Percentiles rank a stretch among this genome's conserved stretches.
These are phyloP conservation scores for Eimeria falciformis DNA, from an alignment of 169 alveolate species.

Conservation along the genomic window DNA sequence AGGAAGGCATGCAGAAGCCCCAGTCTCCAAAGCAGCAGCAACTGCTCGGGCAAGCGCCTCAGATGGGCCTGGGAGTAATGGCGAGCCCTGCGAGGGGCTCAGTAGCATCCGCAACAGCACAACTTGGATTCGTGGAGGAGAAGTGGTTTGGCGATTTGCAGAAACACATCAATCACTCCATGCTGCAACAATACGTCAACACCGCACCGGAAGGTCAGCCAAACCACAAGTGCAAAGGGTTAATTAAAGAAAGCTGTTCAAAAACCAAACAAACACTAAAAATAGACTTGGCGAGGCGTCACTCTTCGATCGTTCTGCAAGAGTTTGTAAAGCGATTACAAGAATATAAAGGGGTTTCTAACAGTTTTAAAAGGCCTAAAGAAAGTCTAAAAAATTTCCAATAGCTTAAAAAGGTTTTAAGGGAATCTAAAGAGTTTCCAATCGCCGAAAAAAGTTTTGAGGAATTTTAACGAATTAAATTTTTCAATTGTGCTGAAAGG, in stretches of 20 bases:
- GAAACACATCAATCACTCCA: not conserved
- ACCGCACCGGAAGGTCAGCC: slow-evolving; percentile 34
- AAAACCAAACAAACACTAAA: too few relatives aligned
- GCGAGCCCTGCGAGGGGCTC: slow-evolving; percentile 10
- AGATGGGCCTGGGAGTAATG: not conserved
- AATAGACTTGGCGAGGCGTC: too few relatives aligned
- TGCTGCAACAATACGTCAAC: slow-evolving; percentile 25
- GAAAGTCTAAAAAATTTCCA: too few relatives aligned
- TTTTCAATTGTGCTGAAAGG: too few relatives aligned
- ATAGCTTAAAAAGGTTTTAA: too few relatives aligned
- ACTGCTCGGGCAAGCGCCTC: not conserved
- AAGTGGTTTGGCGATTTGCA: slow-evolving; percentile 40
- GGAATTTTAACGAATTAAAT: too few relatives aligned
- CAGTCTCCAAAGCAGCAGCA: not conserved
- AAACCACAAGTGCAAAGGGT: not conserved
- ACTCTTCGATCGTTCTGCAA: too few relatives aligned
- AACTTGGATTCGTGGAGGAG: not conserved
- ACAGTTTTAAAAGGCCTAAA: too few relatives aligned
- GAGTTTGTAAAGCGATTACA: too few relatives aligned
- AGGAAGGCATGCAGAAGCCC: not conserved
- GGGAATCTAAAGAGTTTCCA: not conserved
- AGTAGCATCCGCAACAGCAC: slow-evolving; percentile 33
- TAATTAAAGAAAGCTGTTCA: not conserved
- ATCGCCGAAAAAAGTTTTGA: too few relatives aligned
- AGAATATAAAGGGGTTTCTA: too few relatives aligned